phyloP scores from a whole-genome alignment of 2,329 filamentous ascomycete genomes.

The Exophiala alcalophila region DNA sequence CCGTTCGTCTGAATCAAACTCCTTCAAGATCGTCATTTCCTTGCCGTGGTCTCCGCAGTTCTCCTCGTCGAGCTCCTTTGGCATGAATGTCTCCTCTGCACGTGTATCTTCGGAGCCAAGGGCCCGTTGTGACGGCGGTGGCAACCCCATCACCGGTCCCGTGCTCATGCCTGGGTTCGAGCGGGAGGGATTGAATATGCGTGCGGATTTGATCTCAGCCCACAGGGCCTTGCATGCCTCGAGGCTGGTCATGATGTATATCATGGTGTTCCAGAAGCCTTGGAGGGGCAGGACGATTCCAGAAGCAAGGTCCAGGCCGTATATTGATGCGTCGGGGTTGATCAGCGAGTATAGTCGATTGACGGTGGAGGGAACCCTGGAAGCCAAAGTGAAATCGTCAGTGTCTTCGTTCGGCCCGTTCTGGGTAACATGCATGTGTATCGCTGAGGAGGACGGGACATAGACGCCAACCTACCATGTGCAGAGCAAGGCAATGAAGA shows the following conservation, averaged over 20 bases:
- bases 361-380: constrained; percentile 63
- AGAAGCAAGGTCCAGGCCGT: constrained; percentile 65
- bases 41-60: too few relatives aligned
- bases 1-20: too few relatives aligned
- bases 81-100: too few relatives aligned
- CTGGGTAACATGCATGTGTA: too few relatives aligned
- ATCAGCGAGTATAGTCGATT: constrained; percentile 72
- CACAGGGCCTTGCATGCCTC: constrained; percentile 53
- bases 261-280: constrained; percentile 79
- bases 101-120: constrained; percentile 11
- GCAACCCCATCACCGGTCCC: neutral
- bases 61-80: too few relatives aligned
- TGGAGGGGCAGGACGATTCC: constrained; percentile 75
- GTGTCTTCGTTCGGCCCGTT: too few relatives aligned
- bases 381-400: constrained; percentile 23
- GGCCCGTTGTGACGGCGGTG: constrained; percentile 1
- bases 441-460: constrained; percentile 27
- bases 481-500: constrained; percentile 43
- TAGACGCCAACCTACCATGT: constrained; percentile 34
- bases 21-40: too few relatives aligned
- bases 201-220: constrained; percentile 7
- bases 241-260: constrained; percentile 71
- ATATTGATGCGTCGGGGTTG: constrained; percentile 50
- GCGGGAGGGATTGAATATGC: neutral
- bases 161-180: constrained; percentile 7